These are phyloP conservation scores for Marasmius oreades DNA, from an alignment of 1,284 basidiomycete species.

Conservation along the genomic window DNA sequence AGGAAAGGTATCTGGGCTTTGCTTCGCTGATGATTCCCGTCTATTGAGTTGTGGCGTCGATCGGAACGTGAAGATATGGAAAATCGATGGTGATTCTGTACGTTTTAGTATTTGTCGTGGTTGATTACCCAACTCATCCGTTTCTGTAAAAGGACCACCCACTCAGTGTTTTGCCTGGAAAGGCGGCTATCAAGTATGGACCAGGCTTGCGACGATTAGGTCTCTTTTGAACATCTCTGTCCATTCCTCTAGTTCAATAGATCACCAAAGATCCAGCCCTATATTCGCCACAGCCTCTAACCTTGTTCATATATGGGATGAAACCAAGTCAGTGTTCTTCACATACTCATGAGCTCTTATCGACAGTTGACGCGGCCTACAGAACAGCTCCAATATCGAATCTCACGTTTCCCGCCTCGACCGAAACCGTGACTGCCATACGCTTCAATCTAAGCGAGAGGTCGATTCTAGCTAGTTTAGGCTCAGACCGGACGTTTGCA, in stretches of 20 bases:
- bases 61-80: constrained; percentile 91
- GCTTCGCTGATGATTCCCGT: constrained; percentile 64
- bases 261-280: constrained; percentile 86
- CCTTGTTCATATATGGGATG: constrained; percentile 96
- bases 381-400: constrained; percentile 77
- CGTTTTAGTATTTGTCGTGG: not conserved
- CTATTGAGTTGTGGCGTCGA: constrained; percentile 92
- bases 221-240: constrained; percentile 7
- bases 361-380: constrained; percentile 10
- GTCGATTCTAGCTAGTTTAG: constrained; percentile 90
- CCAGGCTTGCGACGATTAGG: constrained; percentile 1
- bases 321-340: constrained; percentile 67
- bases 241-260: constrained; percentile 67
- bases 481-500: constrained; percentile 92
- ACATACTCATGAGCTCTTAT: not conserved
- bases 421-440: constrained; percentile 85
- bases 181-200: constrained; percentile 82
- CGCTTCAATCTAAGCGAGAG: constrained; percentile 94
- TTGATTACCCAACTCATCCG: constrained; percentile 6
- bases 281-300: constrained; percentile 94
- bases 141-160: constrained; percentile 42
- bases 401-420: constrained; percentile 78
- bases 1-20: constrained; percentile 88
- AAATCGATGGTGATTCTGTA: constrained; percentile 31
- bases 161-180: constrained; percentile 74